Evolutionary conservation across 805 yeast species (phyloP), one percentile per base, ranked within the genome.

Genomic region (Barnettozyma pratensis): DNA sequence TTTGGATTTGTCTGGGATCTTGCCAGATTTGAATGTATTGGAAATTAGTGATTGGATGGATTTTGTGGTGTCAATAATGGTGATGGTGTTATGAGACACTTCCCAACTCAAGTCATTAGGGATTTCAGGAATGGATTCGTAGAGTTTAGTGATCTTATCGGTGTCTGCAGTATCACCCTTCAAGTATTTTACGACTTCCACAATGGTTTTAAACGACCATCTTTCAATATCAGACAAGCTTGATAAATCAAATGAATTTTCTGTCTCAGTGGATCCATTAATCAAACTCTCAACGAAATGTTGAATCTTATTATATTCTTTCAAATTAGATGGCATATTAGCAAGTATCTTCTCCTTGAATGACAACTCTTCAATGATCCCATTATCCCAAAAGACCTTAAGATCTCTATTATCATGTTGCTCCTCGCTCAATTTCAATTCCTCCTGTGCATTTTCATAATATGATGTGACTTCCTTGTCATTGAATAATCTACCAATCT

Each of bases 371-470:
- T 67, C 67, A 39, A 67, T 67, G 34, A 66, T 60, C 11, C 77
- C 81, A 56, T 75, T 65, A 46, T 77, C 75, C 79, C 81, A 80
- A 43, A 81, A 57, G 7, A 79, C 74, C 6, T 63, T 67, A 47
- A 68, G 63, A 57, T 87, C 94, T 47, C 92, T 72, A 54, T 83
- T 83, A 59, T 87, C 92, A 30, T 31, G 35, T 34, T 43, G 41
- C 10, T 48, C 46, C 26, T 37, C 47, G 26, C 35, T 25, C 5
- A 44, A 12, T 2, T 43, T 47, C 7, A 69, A 47, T 12, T 67
- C 69, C 6, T 61, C 60, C 41, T 62, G 67, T 25, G 67, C 67
- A 30, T 58, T 64, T 0, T 11, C 35, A 34, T 54, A 30, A 3
- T 37, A 46, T 4, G 27, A 6, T 8, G 41, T n/a, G 6, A 49